Percentiles rank a stretch among this genome's conserved stretches.
phyloP scores from a whole-genome alignment of 345 rosid genomes.

The Arabidopsis arenosa region DNA sequence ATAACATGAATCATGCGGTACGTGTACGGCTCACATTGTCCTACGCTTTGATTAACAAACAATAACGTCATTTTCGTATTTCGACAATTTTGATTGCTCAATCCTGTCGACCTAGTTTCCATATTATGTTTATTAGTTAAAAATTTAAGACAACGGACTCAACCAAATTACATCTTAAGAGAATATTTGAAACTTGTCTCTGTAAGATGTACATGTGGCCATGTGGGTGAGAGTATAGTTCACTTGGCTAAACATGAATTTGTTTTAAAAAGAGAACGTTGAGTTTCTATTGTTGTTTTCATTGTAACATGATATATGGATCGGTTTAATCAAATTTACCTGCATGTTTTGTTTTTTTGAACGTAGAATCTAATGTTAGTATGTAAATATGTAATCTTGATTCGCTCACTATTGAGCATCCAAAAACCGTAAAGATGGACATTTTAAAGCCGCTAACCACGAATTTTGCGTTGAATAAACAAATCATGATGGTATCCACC shows the following conservation, averaged over 20 bases:
- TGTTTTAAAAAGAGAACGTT: too few relatives aligned
- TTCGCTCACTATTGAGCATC: not conserved
- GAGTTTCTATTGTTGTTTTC: too few relatives aligned
- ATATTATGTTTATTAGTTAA: not conserved
- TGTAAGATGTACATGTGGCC: too few relatives aligned
- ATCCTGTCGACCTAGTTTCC: not conserved
- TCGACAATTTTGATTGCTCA: not conserved
- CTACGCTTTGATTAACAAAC: not conserved
- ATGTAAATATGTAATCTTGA: not conserved
- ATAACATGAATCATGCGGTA: not conserved
- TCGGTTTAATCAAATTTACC: not conserved
- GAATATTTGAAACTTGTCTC: too few relatives aligned
- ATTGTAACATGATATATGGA: too few relatives aligned
- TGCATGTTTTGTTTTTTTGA: not conserved
- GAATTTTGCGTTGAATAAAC: not conserved
- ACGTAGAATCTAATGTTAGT: not conserved
- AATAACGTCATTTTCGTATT: slow-evolving; percentile 10
- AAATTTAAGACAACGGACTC: too few relatives aligned
- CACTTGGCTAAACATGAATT: too few relatives aligned
- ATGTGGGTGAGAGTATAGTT: too few relatives aligned
- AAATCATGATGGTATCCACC: too few relatives aligned
- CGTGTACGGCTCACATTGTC: slow-evolving; percentile 15
- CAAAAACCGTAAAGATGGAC: too few relatives aligned
- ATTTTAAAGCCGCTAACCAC: not conserved
- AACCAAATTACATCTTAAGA: too few relatives aligned